phyloP scores from a whole-genome alignment of 352 stramenopile genomes.

The Pythium vanterpoolii region DNA sequence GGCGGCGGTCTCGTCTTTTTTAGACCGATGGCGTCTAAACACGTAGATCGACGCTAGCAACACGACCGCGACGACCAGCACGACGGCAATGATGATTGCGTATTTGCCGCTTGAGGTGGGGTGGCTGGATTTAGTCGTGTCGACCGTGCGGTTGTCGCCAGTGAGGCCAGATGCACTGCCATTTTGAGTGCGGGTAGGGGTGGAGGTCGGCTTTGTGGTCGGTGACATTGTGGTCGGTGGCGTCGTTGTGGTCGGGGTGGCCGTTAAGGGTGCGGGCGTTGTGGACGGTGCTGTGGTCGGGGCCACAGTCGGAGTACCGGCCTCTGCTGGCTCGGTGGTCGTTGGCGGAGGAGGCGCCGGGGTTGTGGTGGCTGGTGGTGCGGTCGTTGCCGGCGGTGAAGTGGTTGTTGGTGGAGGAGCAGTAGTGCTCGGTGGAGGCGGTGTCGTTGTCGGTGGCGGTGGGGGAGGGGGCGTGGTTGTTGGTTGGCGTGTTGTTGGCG shows the following conservation, averaged over 20 bases:
- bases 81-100: slow-evolving; percentile 20
- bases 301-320: neutral
- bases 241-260: neutral
- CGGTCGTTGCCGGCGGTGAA: neutral
- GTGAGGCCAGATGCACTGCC: slow-evolving; percentile 1
- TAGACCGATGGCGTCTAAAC: slow-evolving; percentile 1
- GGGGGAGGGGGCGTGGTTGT: neutral
- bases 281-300: neutral
- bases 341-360: neutral
- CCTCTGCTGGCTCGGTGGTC: neutral
- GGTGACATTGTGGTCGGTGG: slow-evolving; percentile 1
- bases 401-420: neutral
- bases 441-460: neutral
- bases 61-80: slow-evolving; percentile 15
- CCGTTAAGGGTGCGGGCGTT: neutral
- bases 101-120: neutral
- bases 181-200: neutral
- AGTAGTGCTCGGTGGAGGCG: no score
- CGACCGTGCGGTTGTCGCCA: neutral
- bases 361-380: neutral
- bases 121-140: neutral
- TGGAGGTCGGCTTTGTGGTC: neutral
- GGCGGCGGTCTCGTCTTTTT: slow-evolving; percentile 12
- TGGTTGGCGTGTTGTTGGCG: neutral
- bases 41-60: slow-evolving; percentile 16